Evolutionary conservation across 805 yeast genomes (phyloP).

Genomic region (Candida stauntonica): DNA sequence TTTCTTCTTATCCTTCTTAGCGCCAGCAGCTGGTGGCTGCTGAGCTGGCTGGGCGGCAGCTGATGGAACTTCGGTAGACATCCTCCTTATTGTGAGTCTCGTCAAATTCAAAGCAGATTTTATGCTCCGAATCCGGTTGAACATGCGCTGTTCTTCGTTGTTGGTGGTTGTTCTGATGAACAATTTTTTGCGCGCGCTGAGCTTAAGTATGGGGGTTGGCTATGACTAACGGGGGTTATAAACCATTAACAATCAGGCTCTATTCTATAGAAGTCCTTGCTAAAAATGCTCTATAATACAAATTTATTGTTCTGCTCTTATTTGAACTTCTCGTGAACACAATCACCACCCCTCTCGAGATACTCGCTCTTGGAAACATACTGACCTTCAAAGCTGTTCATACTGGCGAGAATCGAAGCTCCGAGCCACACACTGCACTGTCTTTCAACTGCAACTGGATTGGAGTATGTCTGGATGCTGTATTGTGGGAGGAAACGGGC

Average conservation of each 20-base stretch:
- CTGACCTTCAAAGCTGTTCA: slow-evolving; percentile 78
- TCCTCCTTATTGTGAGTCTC: too few relatives aligned
- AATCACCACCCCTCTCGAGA: slow-evolving; percentile 61
- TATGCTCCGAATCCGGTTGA: background rate
- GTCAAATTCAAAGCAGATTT: background rate
- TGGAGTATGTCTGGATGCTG: slow-evolving; percentile 51
- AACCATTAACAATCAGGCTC: too few relatives aligned
- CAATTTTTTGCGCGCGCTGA: slow-evolving; percentile 2
- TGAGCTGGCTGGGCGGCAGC: background rate
- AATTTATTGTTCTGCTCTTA: slow-evolving; percentile 13
- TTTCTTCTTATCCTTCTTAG: slow-evolving; percentile 14
- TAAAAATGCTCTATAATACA: too few relatives aligned
- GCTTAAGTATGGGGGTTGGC: too few relatives aligned
- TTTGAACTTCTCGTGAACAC: slow-evolving; percentile 41
- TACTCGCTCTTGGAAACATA: slow-evolving; percentile 72
- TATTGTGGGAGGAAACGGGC: slow-evolving; percentile 61
- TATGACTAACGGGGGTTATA: too few relatives aligned
- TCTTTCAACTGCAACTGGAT: slow-evolving; percentile 63
- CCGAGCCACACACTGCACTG: slow-evolving; percentile 74
- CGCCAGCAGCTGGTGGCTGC: slow-evolving; percentile 6
- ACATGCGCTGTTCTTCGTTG: slow-evolving; percentile 2
- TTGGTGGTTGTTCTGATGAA: background rate
- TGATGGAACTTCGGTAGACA: slow-evolving; percentile 2
- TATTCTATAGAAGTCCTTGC: too few relatives aligned
- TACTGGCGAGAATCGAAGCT: slow-evolving; percentile 68